Conservation (phyloP, 495 filamentous ascomycete genomes). For the Penicillium egyptiacum region DNA sequence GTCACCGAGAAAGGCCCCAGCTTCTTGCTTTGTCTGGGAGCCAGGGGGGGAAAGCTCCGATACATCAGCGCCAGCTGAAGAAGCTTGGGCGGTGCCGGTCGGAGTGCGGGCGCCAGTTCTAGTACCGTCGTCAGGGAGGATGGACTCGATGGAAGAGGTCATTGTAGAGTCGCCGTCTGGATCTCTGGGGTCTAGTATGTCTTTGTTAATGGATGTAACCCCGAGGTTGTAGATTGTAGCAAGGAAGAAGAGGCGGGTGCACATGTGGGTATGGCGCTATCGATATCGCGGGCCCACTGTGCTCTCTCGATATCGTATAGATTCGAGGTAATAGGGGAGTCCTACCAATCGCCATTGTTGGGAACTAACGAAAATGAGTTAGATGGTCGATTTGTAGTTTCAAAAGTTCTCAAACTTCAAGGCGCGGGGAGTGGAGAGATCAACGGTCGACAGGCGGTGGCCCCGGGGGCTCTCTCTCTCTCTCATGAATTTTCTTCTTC, state of each 20-base stretch:
- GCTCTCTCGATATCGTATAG: neutral
- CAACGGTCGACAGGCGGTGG: constrained; percentile 28
- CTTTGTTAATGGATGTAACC: constrained; percentile 2
- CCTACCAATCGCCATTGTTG: constrained; percentile 30
- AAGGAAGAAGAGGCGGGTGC: constrained; percentile 4
- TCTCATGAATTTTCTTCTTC: constrained; percentile 29
- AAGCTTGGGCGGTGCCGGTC: constrained; percentile 25
- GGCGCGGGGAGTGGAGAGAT: constrained; percentile 20
- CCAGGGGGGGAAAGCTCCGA: constrained; percentile 56
- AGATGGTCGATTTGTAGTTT: constrained; percentile 5
- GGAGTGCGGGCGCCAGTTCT: constrained; percentile 39
- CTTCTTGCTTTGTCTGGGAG: constrained; percentile 44
- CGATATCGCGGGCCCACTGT: constrained; percentile 13
- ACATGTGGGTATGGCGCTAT: constrained; percentile 11
- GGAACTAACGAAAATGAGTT: neutral
- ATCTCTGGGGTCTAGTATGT: constrained; percentile 34
- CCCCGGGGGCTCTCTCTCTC: constrained; percentile 14
- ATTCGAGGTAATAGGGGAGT: constrained; percentile 1
- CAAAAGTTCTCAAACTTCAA: constrained; percentile 4
- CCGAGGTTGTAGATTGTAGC: constrained; percentile 1
- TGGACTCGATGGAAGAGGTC: constrained; percentile 52
- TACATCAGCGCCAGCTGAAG: constrained; percentile 19
- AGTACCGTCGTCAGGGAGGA: constrained; percentile 34
- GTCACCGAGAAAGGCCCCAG: constrained; percentile 9
- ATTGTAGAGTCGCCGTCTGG: constrained; percentile 59